Percentiles rank a stretch among this genome's conserved stretches.
Evolutionary conservation across 768 basidiomycete genomes (phyloP).

Genomic region (Nidularia pulvinata): DNA sequence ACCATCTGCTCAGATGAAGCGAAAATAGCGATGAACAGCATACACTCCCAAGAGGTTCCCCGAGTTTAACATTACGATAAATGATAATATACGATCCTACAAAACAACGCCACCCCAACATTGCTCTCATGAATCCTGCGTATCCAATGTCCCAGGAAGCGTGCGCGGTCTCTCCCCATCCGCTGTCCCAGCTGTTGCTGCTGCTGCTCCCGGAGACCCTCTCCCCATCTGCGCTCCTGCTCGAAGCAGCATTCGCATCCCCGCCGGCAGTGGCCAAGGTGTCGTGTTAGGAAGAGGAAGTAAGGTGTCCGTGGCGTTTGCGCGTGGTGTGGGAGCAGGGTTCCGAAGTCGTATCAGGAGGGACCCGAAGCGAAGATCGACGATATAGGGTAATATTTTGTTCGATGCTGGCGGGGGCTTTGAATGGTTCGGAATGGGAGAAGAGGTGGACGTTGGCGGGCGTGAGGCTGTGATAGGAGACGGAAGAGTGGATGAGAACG

Average conservation of each 20-base stretch:
- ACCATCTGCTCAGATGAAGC: not conserved
- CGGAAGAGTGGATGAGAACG: constrained; percentile 12
- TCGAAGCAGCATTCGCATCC: constrained; percentile 52
- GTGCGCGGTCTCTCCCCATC: constrained; percentile 8
- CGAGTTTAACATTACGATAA: not conserved
- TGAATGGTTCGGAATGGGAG: constrained; percentile 15
- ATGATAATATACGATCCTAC: not conserved
- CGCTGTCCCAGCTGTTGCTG: constrained; percentile 15
- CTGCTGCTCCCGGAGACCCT: constrained; percentile 17
- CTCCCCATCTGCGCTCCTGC: constrained; percentile 42
- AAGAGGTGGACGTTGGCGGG: constrained; percentile 15
- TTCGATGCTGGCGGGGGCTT: constrained; percentile 6
- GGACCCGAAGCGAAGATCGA: constrained; percentile 61
- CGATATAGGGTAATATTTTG: constrained; percentile 38
- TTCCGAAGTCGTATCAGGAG: constrained; percentile 57
- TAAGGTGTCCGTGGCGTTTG: constrained; percentile 23
- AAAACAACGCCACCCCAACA: not conserved
- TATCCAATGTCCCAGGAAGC: constrained; percentile 35
- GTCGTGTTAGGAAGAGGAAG: constrained; percentile 66
- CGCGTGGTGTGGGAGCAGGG: constrained; percentile 39
- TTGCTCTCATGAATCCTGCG: constrained; percentile 10
- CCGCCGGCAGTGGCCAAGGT: constrained; percentile 45
- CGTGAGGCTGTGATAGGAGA: constrained; percentile 11
- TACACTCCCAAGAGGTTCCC: too few relatives aligned
- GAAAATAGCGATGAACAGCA: not conserved